These are phyloP conservation scores for Phaeophleospora eucalypticola DNA, from an alignment of 2,329 filamentous ascomycete genomes.

Conservation along the genomic window DNA sequence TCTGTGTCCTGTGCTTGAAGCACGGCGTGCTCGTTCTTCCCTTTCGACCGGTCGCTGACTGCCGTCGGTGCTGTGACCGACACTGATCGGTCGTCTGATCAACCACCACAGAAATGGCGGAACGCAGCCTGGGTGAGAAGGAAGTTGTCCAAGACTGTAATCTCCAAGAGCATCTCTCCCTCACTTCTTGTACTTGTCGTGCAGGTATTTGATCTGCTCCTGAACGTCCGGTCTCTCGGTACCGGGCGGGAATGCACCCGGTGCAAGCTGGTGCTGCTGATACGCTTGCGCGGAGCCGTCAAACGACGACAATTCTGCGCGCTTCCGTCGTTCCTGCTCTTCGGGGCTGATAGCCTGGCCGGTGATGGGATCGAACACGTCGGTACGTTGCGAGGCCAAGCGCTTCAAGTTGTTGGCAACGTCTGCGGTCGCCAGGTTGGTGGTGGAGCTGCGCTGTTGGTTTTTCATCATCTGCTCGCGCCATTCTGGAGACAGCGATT, in stretches of 20 bases:
- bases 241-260: slow-evolving; percentile 36
- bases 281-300: slow-evolving; percentile 59
- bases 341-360: slow-evolving; percentile 62
- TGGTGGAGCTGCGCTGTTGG: slow-evolving; percentile 77
- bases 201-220: slow-evolving; percentile 33
- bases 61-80: no score
- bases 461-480: slow-evolving; percentile 91
- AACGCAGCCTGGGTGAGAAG: no score
- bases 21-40: background rate
- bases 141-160: no score
- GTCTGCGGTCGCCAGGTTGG: slow-evolving; percentile 79
- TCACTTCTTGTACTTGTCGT: slow-evolving; percentile 28
- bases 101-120: no score
- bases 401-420: slow-evolving; percentile 93
- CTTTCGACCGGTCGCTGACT: no score
- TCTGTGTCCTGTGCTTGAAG: background rate
- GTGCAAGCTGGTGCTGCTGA: slow-evolving; percentile 44
- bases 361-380: slow-evolving; percentile 75
- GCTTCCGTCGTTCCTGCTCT: slow-evolving; percentile 59
- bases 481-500: slow-evolving; percentile 89
- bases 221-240: slow-evolving; percentile 52
- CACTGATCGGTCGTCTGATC: no score
- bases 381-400: slow-evolving; percentile 80
- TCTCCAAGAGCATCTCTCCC: no score
- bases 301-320: slow-evolving; percentile 62